Conservation (phyloP, 352 stramenopile genomes). For the Pythium dissotocum region DNA sequence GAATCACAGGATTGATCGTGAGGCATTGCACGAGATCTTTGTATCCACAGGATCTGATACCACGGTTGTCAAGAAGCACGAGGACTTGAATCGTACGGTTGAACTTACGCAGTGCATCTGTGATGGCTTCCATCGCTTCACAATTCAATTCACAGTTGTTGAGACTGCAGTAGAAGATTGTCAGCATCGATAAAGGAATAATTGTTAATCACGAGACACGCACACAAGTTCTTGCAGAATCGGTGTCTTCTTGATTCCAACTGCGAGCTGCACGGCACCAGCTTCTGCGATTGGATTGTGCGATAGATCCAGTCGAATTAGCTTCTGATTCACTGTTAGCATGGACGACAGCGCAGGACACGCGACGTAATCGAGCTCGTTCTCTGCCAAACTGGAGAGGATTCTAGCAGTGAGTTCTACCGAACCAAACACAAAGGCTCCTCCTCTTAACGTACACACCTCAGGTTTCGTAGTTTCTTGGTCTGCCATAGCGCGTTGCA, state of each 20-base stretch:
- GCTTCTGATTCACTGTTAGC: slow-evolving; percentile 52
- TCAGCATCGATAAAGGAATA: neutral
- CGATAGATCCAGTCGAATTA: slow-evolving; percentile 42
- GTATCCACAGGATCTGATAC: slow-evolving; percentile 45
- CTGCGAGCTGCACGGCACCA: slow-evolving; percentile 41
- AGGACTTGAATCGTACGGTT: slow-evolving; percentile 50
- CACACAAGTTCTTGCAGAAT: slow-evolving; percentile 49
- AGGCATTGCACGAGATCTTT: slow-evolving; percentile 47
- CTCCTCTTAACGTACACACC: slow-evolving; percentile 12
- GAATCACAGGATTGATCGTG: slow-evolving; percentile 42
- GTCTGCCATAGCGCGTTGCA: slow-evolving; percentile 56
- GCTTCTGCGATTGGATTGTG: slow-evolving; percentile 53
- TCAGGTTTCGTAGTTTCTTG: slow-evolving; percentile 41
- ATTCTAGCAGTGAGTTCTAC: neutral
- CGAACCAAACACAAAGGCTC: too few species aligned
- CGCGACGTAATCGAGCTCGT: slow-evolving; percentile 60
- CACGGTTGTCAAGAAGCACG: slow-evolving; percentile 44
- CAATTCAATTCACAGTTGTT: slow-evolving; percentile 45
- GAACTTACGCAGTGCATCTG: slow-evolving; percentile 39
- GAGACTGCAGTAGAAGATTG: slow-evolving; percentile 27
- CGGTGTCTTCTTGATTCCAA: slow-evolving; percentile 56
- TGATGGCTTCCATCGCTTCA: slow-evolving; percentile 39
- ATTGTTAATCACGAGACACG: neutral
- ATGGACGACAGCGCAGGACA: slow-evolving; percentile 45
- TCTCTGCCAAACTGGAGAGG: slow-evolving; percentile 40